Conservation (phyloP, 441 rosid genomes). For the Jatropha multifida region DNA sequence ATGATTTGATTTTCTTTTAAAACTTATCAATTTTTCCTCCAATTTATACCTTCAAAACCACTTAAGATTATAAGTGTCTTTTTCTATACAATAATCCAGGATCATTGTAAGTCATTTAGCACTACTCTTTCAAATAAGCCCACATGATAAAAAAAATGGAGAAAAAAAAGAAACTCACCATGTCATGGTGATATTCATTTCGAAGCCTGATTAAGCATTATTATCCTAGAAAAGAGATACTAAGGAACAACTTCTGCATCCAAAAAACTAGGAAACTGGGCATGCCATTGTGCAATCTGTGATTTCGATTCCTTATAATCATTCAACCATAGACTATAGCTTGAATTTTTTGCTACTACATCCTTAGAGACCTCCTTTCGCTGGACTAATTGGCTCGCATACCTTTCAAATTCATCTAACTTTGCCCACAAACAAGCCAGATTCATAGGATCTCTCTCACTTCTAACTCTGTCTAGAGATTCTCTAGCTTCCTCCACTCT, state of each 20-base stretch:
- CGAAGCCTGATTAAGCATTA: background rate
- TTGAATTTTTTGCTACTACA: constrained; percentile 58
- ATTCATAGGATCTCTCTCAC: constrained; percentile 33
- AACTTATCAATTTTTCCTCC: too few relatives aligned
- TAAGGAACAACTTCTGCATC: constrained; percentile 36
- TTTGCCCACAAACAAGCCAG: constrained; percentile 32
- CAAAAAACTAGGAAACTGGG: constrained; percentile 30
- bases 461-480: constrained; percentile 40
- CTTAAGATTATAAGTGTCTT: too few relatives aligned
- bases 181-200: background rate
- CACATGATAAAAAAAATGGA: too few relatives aligned
- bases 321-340: constrained; percentile 52
- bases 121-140: too few relatives aligned
- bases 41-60: too few relatives aligned
- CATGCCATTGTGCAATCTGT: constrained; percentile 21
- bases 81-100: too few relatives aligned
- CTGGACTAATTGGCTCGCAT: constrained; percentile 42
- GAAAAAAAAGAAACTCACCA: too few relatives aligned
- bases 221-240: background rate
- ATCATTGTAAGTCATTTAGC: too few relatives aligned
- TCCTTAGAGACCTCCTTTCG: constrained; percentile 59
- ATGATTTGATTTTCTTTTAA: too few relatives aligned
- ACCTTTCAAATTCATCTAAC: constrained; percentile 36
- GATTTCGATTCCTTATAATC: constrained; percentile 39
- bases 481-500: constrained; percentile 75